Evolutionary conservation across 1,284 basidiomycete species (phyloP).

Genomic region (Ceratobasidium sp.): DNA sequence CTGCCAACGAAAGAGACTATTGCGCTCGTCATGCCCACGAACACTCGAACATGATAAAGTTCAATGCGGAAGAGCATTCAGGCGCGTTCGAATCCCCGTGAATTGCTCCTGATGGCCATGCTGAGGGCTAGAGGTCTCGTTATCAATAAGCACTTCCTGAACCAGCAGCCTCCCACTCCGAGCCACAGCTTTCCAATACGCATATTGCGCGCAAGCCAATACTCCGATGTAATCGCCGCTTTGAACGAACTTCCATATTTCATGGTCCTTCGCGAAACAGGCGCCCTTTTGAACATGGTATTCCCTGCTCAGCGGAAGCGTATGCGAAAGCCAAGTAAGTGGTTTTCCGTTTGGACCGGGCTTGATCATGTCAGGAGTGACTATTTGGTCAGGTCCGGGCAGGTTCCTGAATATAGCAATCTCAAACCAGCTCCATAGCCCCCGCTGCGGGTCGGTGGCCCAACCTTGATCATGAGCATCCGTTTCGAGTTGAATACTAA

Average conservation of each 20-base stretch:
- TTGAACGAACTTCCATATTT: background rate
- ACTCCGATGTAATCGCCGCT: no score
- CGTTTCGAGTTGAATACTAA: conserved; percentile 31
- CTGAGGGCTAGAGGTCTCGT: no score
- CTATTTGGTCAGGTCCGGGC: background rate
- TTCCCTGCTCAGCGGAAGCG: background rate
- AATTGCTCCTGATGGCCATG: no score
- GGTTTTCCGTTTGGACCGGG: background rate
- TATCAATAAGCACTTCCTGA: no score
- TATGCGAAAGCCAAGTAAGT: conserved; percentile 12
- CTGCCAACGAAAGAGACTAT: no score
- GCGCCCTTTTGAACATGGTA: background rate
- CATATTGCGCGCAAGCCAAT: background rate
- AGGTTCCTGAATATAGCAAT: background rate
- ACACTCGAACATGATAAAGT: no score
- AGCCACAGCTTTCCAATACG: background rate
- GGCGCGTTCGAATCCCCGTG: no score
- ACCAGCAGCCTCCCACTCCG: background rate
- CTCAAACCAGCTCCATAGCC: conserved; percentile 46
- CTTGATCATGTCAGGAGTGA: no score
- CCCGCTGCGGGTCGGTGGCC: conserved; percentile 14
- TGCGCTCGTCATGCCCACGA: no score
- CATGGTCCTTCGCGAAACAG: background rate
- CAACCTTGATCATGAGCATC: no score
- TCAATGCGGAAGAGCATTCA: no score